Base-by-base conservation (phyloP, 1,139 yeast genomes). In the Yamadazyma dushanensis region DNA sequence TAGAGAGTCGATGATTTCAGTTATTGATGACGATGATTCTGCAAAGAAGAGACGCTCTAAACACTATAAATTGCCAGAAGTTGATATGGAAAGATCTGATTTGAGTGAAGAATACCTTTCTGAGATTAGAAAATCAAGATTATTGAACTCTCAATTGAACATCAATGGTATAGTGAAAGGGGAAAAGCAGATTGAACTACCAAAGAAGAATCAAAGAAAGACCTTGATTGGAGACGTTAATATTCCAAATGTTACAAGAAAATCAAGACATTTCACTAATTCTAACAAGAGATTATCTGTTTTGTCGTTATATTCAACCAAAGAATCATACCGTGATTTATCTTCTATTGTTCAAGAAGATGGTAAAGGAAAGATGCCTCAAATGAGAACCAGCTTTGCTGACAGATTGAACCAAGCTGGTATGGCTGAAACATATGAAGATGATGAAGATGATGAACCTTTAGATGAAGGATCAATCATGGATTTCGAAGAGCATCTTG, bases 231-330 rank as follows among this genome's bases (percentile, higher is more conserved):
- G 84, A 10, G 82, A 78, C 44, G 80, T 83, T 27, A 71, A 70
- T 39, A 78, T 83, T 40, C 90, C 90, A 16, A 78, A 76, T 45
- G 86, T 82, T 22, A 78, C 88, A 0, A 74, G 88, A 56, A 78
- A 78, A 50, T 80, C 87, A 3, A 71, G 78, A 51, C 69, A 76
- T 40, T 81, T 77, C 55, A 73, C 81, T 28, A 72, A 72, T 37
- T 76, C 81, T 3, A 78, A 78, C 53, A 83, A 80, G 59, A 71
- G 92, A 50, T 64, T 82, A 34, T 80, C 88, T 15, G 84, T 83
- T 8, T 59, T 83, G 35, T 80, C 89, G 1, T 65, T 82, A 60
- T 80, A 81, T 47, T 82, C 89, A 1, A 78, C 89, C 3, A 80
- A 73, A 44, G 78, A 73, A 37, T 80, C 88, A 0, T 82, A 75